A percentile compares a stretch with the other conserved stretches of the same genome.
These are phyloP conservation scores for Knoxdaviesia proteae DNA, from an alignment of 2,329 filamentous ascomycete genomes.

Conservation along the genomic window DNA sequence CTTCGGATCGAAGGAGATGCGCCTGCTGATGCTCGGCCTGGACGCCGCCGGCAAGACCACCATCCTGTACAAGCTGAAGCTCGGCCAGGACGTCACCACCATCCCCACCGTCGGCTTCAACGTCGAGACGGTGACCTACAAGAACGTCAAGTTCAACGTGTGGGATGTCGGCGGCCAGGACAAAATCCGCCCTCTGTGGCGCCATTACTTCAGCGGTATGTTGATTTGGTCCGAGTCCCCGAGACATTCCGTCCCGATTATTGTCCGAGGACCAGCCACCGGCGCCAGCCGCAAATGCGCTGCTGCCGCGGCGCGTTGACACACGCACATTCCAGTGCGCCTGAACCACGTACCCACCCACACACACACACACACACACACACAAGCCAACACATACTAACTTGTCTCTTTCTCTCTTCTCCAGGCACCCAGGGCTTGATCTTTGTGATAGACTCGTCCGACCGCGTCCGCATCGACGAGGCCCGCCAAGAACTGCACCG, in stretches of 20 bases:
- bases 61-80: slow-evolving; percentile 97
- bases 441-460: slow-evolving; percentile 94
- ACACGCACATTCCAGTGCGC: too few species aligned
- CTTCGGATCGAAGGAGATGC: slow-evolving; percentile 98
- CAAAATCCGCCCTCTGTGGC: slow-evolving; percentile 94
- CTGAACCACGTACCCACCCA: too few species aligned
- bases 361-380: too few species aligned
- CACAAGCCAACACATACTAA: too few species aligned
- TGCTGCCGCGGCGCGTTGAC: too few species aligned
- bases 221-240: slow-evolving; percentile 3
- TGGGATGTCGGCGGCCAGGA: slow-evolving; percentile 98
- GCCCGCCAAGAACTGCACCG: slow-evolving; percentile 84
- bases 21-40: slow-evolving; percentile 90
- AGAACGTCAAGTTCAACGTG: slow-evolving; percentile 98
- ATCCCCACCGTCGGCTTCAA: slow-evolving; percentile 98
- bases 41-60: slow-evolving; percentile 98
- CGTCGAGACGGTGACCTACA: slow-evolving; percentile 96
- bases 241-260: background rate
- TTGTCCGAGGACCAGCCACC: too few species aligned
- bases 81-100: slow-evolving; percentile 93
- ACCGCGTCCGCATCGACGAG: slow-evolving; percentile 79
- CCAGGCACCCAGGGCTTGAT: slow-evolving; percentile 89
- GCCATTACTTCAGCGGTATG: slow-evolving; percentile 81
- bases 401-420: background rate
- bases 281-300: too few species aligned